phyloP scores from a whole-genome alignment of 2,329 filamentous ascomycete genomes.

The Hypoxylon sp. region DNA sequence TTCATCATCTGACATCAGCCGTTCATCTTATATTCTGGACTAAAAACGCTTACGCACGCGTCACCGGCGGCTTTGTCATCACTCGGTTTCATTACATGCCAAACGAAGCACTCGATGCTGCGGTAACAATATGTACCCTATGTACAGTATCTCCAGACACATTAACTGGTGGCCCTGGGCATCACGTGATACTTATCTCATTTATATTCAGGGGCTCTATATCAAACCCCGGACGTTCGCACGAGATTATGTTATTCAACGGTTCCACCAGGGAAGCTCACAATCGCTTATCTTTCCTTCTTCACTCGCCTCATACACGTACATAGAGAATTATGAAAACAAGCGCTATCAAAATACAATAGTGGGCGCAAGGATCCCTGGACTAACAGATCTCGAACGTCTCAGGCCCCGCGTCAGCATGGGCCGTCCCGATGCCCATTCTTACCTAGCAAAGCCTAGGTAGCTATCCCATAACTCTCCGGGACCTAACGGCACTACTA shows the following conservation, averaged over 20 bases:
- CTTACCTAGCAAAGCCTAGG: no score
- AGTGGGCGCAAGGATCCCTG: constrained; percentile 11
- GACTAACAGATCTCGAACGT: constrained; percentile 20
- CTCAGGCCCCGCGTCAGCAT: constrained; percentile 21
- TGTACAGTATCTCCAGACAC: constrained; percentile 2
- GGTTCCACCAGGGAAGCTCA: not conserved
- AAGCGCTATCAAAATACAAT: not conserved
- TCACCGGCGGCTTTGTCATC: not conserved
- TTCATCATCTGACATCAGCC: constrained; percentile 12
- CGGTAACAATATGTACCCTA: no score
- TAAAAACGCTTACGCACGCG: constrained; percentile 6
- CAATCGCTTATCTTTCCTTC: not conserved
- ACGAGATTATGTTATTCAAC: constrained; percentile 10
- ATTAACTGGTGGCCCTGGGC: constrained; percentile 3
- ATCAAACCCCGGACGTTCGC: constrained; percentile 4
- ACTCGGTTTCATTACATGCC: constrained; percentile 1
- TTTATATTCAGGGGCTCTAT: constrained; percentile 11
- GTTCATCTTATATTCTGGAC: not conserved
- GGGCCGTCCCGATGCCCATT: constrained; percentile 25
- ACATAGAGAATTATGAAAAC: not conserved
- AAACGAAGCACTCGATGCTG: constrained; percentile 9
- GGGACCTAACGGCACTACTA: constrained; percentile 11
- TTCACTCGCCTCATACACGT: not conserved
- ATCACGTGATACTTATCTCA: constrained; percentile 16
- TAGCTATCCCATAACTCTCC: no score